Percentiles rank a stretch among this genome's conserved stretches.
Conservation (phyloP, 192 early-diverging fungal genomes). For the Linnemannia hyalina region DNA sequence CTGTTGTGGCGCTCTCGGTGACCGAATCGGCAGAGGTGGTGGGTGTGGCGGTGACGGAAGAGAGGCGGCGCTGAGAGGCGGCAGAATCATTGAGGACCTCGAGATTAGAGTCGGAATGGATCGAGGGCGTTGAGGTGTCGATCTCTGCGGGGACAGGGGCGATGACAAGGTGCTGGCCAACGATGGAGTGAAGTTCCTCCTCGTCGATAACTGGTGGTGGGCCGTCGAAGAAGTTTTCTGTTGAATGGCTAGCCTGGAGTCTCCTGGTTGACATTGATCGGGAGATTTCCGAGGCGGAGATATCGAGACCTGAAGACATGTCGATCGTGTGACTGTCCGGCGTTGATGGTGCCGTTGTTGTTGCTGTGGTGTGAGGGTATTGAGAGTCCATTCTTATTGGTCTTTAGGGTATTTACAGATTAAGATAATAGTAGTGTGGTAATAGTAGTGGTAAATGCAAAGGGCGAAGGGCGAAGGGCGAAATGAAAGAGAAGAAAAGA, state of each 20-base stretch:
- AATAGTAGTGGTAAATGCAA: background rate
- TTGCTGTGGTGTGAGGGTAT: slow-evolving; percentile 11
- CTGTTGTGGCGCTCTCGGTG: background rate
- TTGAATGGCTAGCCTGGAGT: slow-evolving; percentile 14
- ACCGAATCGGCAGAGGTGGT: slow-evolving; percentile 1
- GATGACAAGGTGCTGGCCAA: slow-evolving; percentile 29
- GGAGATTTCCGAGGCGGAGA: background rate
- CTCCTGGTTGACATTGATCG: slow-evolving; percentile 24
- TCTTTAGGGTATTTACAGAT: background rate
- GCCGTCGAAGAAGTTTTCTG: background rate
- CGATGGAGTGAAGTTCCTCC: slow-evolving; percentile 26
- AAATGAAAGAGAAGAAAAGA: background rate
- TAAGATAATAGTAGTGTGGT: background rate
- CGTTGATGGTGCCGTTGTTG: background rate
- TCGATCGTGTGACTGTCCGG: background rate
- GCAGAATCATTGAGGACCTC: background rate
- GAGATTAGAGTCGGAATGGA: background rate
- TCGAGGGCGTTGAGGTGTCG: background rate
- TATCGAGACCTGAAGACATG: background rate
- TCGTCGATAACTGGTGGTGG: slow-evolving; percentile 9
- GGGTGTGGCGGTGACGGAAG: background rate
- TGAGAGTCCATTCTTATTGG: slow-evolving; percentile 9
- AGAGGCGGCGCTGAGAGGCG: background rate
- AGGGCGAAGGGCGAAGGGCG: background rate
- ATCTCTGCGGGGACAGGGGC: background rate